These are phyloP conservation scores for Raphanus sativus DNA, from an alignment of 345 rosid species.

Conservation along the genomic window DNA sequence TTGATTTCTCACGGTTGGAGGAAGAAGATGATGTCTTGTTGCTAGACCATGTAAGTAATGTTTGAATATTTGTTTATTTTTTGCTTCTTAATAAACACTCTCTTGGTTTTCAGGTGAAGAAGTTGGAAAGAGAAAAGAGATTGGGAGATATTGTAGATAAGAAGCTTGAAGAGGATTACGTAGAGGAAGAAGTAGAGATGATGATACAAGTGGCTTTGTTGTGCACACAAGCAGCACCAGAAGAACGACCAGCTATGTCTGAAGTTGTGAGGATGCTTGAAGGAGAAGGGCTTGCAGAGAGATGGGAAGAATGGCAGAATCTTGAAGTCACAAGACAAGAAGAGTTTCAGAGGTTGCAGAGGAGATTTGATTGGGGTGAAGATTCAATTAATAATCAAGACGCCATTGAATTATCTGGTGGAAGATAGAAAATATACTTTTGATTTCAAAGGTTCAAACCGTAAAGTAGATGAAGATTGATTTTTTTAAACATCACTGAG, in stretches of 20 bases:
- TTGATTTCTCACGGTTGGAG: constrained; percentile 96
- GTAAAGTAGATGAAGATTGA: constrained; percentile 19
- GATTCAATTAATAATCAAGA: constrained; percentile 83
- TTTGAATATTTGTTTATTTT: neutral
- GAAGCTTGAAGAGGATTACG: constrained; percentile 32
- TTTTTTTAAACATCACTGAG: neutral
- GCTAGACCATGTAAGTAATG: constrained; percentile 84
- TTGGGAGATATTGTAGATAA: constrained; percentile 38
- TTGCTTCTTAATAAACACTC: neutral
- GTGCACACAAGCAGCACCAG: constrained; percentile 86
- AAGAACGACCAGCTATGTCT: constrained; percentile 91
- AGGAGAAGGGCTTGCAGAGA: constrained; percentile 96
- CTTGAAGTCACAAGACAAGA: constrained; percentile 82
- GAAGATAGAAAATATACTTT: constrained; percentile 49
- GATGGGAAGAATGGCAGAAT: constrained; percentile 99
- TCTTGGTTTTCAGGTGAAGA: constrained; percentile 39
- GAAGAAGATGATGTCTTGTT: constrained; percentile 94
- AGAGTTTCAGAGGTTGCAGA: constrained; percentile 80
- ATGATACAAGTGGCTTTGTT: constrained; percentile 93
- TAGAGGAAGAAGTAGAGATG: constrained; percentile 68
- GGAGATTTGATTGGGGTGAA: constrained; percentile 89
- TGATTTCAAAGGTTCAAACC: neutral
- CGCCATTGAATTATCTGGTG: constrained; percentile 92
- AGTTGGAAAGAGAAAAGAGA: constrained; percentile 42
- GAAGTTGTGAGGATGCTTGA: constrained; percentile 98